These are phyloP conservation scores for Eucalyptus camaldulensis DNA, from an alignment of 345 rosid genomes.

Conservation along the genomic window DNA sequence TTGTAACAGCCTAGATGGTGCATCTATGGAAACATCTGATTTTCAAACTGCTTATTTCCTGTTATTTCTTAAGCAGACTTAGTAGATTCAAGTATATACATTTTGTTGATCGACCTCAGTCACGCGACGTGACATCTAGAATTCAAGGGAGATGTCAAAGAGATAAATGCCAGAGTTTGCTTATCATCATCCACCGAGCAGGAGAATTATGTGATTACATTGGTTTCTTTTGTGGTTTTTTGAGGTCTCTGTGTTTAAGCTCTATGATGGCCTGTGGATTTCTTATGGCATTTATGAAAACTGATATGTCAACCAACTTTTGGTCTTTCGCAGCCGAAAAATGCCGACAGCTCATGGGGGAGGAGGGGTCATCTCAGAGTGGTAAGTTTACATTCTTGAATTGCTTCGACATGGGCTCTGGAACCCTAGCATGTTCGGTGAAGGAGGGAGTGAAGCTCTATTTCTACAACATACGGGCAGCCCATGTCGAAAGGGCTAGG, in stretches of 20 bases:
- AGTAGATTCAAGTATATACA: background rate
- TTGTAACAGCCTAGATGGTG: background rate
- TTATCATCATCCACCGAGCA: background rate
- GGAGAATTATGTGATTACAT: background rate
- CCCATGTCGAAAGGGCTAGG: slow-evolving; percentile 69
- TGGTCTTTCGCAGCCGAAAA: slow-evolving; percentile 53
- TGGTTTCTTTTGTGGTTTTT: background rate
- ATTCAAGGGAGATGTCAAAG: background rate
- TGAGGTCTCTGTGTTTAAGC: background rate
- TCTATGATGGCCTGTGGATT: background rate
- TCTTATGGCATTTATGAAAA: background rate
- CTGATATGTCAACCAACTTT: background rate
- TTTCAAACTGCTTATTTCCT: background rate
- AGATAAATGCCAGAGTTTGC: background rate
- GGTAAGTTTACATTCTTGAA: slow-evolving; percentile 75
- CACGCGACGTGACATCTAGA: background rate
- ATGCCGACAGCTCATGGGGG: slow-evolving; percentile 77
- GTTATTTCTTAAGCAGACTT: background rate
- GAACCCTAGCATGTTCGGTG: slow-evolving; percentile 65
- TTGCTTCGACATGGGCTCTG: slow-evolving; percentile 90
- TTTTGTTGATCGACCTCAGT: background rate
- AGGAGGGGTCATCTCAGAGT: slow-evolving; percentile 74
- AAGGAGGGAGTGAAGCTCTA: slow-evolving; percentile 93
- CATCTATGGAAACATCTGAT: background rate
- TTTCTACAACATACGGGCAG: slow-evolving; percentile 62